Base-by-base conservation (phyloP, 805 yeast species). In the Yarrowia phangngaensis region DNA sequence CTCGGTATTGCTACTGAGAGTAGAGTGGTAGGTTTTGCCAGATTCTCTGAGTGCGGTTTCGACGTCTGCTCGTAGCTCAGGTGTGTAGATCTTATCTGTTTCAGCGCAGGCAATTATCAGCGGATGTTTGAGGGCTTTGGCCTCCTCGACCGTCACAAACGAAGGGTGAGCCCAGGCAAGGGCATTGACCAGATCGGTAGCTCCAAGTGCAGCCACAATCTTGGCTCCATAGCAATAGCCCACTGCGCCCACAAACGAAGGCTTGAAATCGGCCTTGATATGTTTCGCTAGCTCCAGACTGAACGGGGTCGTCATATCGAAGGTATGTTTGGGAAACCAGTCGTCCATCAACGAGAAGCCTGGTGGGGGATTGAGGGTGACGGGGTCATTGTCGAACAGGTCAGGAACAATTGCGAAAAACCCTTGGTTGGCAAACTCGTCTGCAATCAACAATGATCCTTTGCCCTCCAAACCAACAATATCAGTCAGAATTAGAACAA, bases 161-260 rank as follows among this genome's bases (percentile, higher is more conserved):
- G 94, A 82, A 5, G 97, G 96, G 65, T 89, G 97, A 7, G 92
- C 92, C 54, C 77, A 65, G 12, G 90, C 94, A 58, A 76, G 86
- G 13, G 72, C 83, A 8, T 55, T 38, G 26, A 75, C 72, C 29
- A 48, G 51, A 30, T 52, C 56, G 46, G 50, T 51, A 16, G 64
- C 71, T 6, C 71, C 62, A 22, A 76, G 63, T 51, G 79, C 74
- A 52, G 73, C 57, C 24, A 75, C 78, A 56, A 70, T 79, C 64
- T 80, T 83, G 30, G 86, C 95, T 62, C 96, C 96, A 55, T 71
- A 87, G 67, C 96, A 87, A 69, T 86, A 79, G 17, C 96, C 95
- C 51, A 82, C 66, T 15, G 77, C 76, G 32, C 74, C 79, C 16
- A 82, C 52, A 55, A 70, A 76, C 46, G 68, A 62, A 13, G 77